Conservation (phyloP, 2,329 filamentous ascomycete species). For the Massarina eburnea region DNA sequence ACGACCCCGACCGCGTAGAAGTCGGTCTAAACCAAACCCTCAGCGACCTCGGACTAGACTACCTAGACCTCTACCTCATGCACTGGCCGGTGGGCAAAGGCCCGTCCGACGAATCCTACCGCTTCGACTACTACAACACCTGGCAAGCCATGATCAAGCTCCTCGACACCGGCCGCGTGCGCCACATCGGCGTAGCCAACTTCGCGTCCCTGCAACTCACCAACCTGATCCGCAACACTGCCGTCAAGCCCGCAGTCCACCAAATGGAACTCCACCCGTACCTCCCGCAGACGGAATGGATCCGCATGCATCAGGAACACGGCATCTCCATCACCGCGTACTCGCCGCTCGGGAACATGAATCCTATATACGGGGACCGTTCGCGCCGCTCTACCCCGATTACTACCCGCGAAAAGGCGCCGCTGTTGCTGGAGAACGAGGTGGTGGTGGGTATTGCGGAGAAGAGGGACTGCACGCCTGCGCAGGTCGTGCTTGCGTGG, state of each 20-base stretch:
- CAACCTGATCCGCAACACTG: conserved; percentile 50
- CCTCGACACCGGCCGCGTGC: conserved; percentile 26
- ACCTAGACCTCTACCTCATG: conserved; percentile 84
- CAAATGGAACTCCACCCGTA: conserved; percentile 21
- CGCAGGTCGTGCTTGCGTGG: conserved; percentile 82
- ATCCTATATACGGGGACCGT: conserved; percentile 14
- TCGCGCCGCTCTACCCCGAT: conserved; percentile 5
- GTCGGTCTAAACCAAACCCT: conserved; percentile 71
- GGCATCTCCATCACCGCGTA: conserved; percentile 17
- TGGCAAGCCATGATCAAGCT: conserved; percentile 35
- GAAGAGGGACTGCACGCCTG: conserved; percentile 63
- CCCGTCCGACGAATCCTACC: conserved; percentile 50
- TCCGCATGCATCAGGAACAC: conserved; percentile 9
- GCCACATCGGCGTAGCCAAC: conserved; percentile 18
- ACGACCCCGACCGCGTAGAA: conserved; percentile 34
- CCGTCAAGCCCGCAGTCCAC: conserved; percentile 23
- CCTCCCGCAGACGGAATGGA: conserved; percentile 12
- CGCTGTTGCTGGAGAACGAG: conserved; percentile 36
- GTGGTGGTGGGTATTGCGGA: conserved; percentile 67
- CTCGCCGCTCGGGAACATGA: conserved; percentile 17
- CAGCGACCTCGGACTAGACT: conserved; percentile 75
- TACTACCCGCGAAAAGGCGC: conserved; percentile 45
- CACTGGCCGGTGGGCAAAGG: conserved; percentile 45
- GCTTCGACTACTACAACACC: conserved; percentile 13
- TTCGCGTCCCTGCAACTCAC: conserved; percentile 43